Base-by-base conservation (phyloP, 1,284 basidiomycete genomes). In the Puccinia hordei region DNA sequence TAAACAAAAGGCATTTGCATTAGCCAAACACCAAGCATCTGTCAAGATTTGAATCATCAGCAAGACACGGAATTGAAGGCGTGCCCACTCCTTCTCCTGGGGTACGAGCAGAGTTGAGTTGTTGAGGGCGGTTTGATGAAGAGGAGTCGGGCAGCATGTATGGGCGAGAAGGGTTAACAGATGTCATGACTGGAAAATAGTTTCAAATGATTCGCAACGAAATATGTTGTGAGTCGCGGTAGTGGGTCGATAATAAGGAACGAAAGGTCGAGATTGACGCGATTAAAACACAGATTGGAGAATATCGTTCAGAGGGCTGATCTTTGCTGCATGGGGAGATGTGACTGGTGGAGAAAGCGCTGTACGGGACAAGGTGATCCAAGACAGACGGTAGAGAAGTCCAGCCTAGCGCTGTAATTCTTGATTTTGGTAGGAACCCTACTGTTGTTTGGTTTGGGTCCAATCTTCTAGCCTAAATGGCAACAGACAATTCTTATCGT, bases 51-150 rank as follows among this genome's bases (percentile, higher is more conserved):
- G 35, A 12, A n/a, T 19, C 30, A 30, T 6, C 9, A 33, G 10
- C 15, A 33, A 33, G 30, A 15, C 17, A 66, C 15, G 35, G 15
- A 68, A 68, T n/a, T n/a, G n/a, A 15, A 66, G 5, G 51, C 35
- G n/a, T 38, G 41, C 75, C 57, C 51, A 77, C 75, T 24, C 75
- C 75, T 57, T 77, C 75, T 33, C 75, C 75, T 8, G 75, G 75
- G 27, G 75, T 77, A 3, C 75, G 61, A 22, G 75, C 61, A 33
- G 75, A 77, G 49, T 68, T 68, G 1, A 44, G 22, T 49, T 68
- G 75, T 55, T 51, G 69, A 38, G 69, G 22, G 22, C 69, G 69
- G 49, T 72, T 51, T 13, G 69, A 51, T 55, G 46, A 38, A 13
- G 69, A 51, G 8, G 69, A 51, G 15, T 72, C 27, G 51, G 69